Base-by-base conservation (phyloP, 139 green algal genomes). In the Closterium sp. region DNA sequence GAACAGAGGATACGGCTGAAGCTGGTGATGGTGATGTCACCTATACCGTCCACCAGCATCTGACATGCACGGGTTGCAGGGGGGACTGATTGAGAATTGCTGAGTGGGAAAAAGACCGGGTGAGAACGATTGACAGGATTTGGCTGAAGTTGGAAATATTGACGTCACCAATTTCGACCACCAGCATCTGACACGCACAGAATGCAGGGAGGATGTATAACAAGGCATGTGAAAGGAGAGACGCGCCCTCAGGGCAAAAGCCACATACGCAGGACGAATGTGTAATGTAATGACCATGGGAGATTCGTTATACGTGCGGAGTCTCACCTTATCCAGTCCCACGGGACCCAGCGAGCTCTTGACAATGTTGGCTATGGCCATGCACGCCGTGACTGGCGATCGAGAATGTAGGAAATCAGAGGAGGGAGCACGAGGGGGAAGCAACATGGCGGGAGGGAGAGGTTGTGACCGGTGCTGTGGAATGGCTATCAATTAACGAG, bases 11-110 rank as follows among this genome's bases (percentile, higher is more conserved):
- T 38, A 38, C 32, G 32, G 32, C 32, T 38, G 32, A n/a, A 50
- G 92, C 99, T 99, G 73, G 98, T 99, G 92, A 99, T 99, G 7
- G 98, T 99, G 21, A 99, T 98, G 89, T 99, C 98, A 3, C 98
- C 98, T 73, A 99, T 99, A 92, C 99, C 98, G 92, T 99, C 98
- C 88, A 84, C 42, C 9, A 73, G 96, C 98, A 99, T 99, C 98
- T 99, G 96, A n/a, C n/a, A 50, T 11, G 50, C 5, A 50, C 11
- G 38, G 38, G 38, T 17, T 50, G 38, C 38, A 50, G 7, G 7
- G 38, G 13, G 38, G 38, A 90, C 17, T 9, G 87, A 90, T 29
- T 70, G 79, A 11, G 79, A 86, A 29, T 7, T 7, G 79, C n/a
- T 1, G n/a, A 70, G 13, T 70, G 11, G 24, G 13, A 29, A 70